These are phyloP conservation scores for Coemansia pectinata DNA, from an alignment of 192 early-diverging fungal genomes.

Conservation along the genomic window DNA sequence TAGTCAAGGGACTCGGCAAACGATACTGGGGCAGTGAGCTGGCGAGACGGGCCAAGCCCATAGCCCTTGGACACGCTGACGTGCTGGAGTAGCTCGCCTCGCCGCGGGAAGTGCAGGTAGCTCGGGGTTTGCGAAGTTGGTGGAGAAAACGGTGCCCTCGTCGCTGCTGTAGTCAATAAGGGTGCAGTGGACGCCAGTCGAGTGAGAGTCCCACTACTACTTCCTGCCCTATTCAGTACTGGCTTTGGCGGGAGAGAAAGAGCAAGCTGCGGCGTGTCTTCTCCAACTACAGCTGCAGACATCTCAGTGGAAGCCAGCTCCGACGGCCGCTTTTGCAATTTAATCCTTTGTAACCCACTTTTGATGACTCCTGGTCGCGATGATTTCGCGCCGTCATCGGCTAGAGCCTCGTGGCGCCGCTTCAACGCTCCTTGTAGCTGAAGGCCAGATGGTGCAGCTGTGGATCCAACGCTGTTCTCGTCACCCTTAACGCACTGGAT, in stretches of 20 bases:
- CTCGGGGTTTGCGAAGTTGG: conserved; percentile 15
- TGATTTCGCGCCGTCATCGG: not conserved
- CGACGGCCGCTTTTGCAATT: conserved; percentile 17
- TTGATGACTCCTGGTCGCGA: not conserved
- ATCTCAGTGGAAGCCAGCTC: conserved; percentile 3
- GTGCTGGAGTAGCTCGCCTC: conserved; percentile 50
- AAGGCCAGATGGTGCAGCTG: not conserved
- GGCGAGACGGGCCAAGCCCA: conserved; percentile 35
- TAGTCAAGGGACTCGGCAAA: conserved; percentile 29
- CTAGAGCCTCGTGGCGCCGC: conserved; percentile 23
- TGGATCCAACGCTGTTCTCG: not conserved
- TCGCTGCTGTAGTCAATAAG: not conserved
- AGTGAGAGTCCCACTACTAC: not conserved
- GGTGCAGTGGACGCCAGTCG: not conserved
- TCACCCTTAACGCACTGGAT: conserved; percentile 26
- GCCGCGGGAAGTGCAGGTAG: conserved; percentile 48
- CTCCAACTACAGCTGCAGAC: not conserved
- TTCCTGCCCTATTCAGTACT: not conserved
- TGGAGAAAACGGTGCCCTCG: conserved; percentile 23
- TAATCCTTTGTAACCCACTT: not conserved
- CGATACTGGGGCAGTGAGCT: conserved; percentile 24
- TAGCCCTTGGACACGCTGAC: conserved; percentile 50
- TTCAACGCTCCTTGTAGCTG: conserved; percentile 28
- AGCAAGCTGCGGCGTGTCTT: not conserved
- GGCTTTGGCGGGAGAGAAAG: conserved; percentile 4